Percentiles rank a stretch among this genome's conserved stretches.
Evolutionary conservation across 257 asterid species (phyloP).

Genomic region (Mentha longifolia): DNA sequence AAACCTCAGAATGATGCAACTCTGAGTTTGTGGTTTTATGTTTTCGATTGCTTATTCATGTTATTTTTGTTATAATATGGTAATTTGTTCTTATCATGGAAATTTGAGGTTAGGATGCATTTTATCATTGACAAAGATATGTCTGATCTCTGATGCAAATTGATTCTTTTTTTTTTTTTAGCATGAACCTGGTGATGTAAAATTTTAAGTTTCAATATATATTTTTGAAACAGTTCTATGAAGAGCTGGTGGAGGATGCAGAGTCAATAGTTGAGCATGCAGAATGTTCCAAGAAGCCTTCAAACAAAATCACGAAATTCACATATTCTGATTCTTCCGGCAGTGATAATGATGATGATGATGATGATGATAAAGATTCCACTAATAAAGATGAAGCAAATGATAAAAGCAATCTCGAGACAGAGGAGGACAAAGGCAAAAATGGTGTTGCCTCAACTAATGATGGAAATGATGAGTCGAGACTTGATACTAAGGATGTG

Average conservation of each 20-base stretch:
- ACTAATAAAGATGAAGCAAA: conserved; percentile 41
- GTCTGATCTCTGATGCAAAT: neutral
- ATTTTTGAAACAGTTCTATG: conserved; percentile 62
- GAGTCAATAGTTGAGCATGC: conserved; percentile 41
- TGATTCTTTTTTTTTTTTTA: neutral
- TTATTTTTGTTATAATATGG: neutral
- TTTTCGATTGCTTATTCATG: neutral
- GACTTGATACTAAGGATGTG: conserved; percentile 41
- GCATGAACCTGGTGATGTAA: conserved; percentile 4
- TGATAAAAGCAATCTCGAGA: conserved; percentile 31
- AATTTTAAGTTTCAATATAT: conserved; percentile 7
- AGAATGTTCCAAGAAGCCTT: conserved; percentile 51
- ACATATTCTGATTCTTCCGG: conserved; percentile 66
- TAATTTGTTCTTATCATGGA: neutral
- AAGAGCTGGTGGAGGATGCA: conserved; percentile 75
- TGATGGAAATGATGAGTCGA: conserved; percentile 37
- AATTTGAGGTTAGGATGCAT: neutral
- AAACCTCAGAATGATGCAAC: neutral
- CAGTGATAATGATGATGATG: conserved; percentile 56
- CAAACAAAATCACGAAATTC: conserved; percentile 78
- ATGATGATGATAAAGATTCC: conserved; percentile 34
- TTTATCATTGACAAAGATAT: neutral
- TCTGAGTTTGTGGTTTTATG: neutral
- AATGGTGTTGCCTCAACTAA: conserved; percentile 32
- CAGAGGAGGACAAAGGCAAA: conserved; percentile 33